Base-by-base conservation (phyloP, 2,329 filamentous ascomycete species). In the Madurella mycetomatis region DNA sequence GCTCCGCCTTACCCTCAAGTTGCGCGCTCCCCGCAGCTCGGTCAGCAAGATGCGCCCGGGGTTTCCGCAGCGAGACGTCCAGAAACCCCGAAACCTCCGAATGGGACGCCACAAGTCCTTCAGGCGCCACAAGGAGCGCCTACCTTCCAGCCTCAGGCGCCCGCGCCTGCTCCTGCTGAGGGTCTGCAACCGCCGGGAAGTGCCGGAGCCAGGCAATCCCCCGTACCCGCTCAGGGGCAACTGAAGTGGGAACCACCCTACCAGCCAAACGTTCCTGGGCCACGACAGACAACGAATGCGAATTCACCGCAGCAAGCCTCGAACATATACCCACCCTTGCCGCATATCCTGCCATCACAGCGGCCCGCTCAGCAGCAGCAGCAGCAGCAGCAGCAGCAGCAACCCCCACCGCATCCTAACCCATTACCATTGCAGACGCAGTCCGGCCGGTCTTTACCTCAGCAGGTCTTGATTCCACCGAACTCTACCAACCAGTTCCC, bases 201-300 rank as follows among this genome's bases (percentile, higher is more conserved):
- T 15, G 47, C 65, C 17, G 60, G 60, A 11, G 70, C 64, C n/a
- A 67, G 64, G 54, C 67, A 62, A 17, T 65, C 65, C 11, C 57
- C 64, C 2, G 64, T 59, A 7, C 48, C 62, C 16, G 65, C 66
- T 40, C 60, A 71, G 43, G 64, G 65, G 7, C 62, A 69, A 13
- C 59, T 72, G 30, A 73, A 72, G 60, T 75, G 72, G 72, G 72
- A 75, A 54, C 71, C 72, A 11, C 71, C 66, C 4, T 74, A 74
- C 55, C 70, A 71, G 51, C 70, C 69, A 51, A 56, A 54, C 41
- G 41, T 49, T 5, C 34, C 49, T 1, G 37, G 39, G 25, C 44
- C 46, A 31, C 60, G 54, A 7, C 58, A 41, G 12, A 18, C 41
- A 11, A 5, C 41, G 12, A 55, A 43, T 34, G 40, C 15, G 25